Evolutionary conservation across 257 asterid species (phyloP).

Genomic region (Solanum habrochaites): DNA sequence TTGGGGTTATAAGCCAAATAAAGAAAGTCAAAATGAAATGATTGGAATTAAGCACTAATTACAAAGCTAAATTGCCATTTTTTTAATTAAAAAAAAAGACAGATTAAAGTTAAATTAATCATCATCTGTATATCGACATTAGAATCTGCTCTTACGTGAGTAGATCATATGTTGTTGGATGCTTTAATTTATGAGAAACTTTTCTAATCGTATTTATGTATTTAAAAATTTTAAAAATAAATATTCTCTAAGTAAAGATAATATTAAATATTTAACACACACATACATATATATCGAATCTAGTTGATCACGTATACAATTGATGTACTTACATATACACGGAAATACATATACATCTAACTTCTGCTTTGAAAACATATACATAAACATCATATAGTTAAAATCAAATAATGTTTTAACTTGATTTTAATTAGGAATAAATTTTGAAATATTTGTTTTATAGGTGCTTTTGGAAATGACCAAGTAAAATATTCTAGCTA

Average conservation of each 20-base stretch:
- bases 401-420: fast-evolving
- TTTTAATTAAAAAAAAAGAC: neutral
- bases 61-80: neutral
- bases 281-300: no score
- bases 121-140: neutral
- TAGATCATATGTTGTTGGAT: neutral
- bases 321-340: neutral
- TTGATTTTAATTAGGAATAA: no score
- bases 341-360: no score
- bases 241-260: neutral
- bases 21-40: neutral
- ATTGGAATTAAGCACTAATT: neutral
- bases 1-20: neutral
- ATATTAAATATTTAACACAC: neutral
- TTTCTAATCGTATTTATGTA: neutral
- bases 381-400: no score
- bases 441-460: neutral
- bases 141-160: neutral
- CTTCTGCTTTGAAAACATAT: no score
- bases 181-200: neutral
- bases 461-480: neutral
- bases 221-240: neutral
- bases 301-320: neutral
- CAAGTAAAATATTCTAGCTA: neutral
- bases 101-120: neutral